Evolutionary conservation across 192 early-diverging fungal genomes (phyloP).

Genomic region (Gorgonomyces haynaldii): DNA sequence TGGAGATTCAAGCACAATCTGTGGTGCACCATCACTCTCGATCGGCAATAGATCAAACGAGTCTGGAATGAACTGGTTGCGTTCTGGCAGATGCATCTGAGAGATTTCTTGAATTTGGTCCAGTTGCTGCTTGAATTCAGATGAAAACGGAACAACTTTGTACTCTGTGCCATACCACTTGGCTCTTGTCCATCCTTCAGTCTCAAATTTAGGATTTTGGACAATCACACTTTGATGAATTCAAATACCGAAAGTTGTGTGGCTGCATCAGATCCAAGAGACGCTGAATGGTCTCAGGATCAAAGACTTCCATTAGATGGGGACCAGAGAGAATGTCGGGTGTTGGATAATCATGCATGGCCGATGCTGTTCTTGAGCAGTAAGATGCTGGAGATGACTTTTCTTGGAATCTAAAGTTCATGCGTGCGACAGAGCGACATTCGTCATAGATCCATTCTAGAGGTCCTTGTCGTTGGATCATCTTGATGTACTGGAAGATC

Average conservation of each 20-base stretch:
- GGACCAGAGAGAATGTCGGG: conserved; percentile 55
- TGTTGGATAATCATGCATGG: conserved; percentile 71
- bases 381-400: conserved; percentile 51
- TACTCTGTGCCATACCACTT: conserved; percentile 77
- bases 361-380: conserved; percentile 54
- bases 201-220: conserved; percentile 23
- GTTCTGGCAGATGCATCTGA: conserved; percentile 40
- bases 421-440: conserved; percentile 1
- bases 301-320: conserved; percentile 54
- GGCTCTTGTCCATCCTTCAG: conserved; percentile 40
- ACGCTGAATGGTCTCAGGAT: conserved; percentile 52
- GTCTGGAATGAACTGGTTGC: conserved; percentile 65
- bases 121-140: no score
- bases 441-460: conserved; percentile 78
- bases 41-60: no score
- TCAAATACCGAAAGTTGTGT: conserved; percentile 37
- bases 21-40: no score
- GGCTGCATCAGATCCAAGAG: conserved; percentile 45
- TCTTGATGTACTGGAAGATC: conserved; percentile 81
- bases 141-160: neutral
- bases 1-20: conserved; percentile 49
- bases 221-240: conserved; percentile 23
- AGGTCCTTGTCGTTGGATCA: conserved; percentile 60
- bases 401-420: conserved; percentile 36
- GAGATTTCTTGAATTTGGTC: no score